Evolutionary conservation across 2,329 filamentous ascomycete species (phyloP), one percentile per base, ranked within the genome.

Genomic region (Tolypocladium guangdongense): DNA sequence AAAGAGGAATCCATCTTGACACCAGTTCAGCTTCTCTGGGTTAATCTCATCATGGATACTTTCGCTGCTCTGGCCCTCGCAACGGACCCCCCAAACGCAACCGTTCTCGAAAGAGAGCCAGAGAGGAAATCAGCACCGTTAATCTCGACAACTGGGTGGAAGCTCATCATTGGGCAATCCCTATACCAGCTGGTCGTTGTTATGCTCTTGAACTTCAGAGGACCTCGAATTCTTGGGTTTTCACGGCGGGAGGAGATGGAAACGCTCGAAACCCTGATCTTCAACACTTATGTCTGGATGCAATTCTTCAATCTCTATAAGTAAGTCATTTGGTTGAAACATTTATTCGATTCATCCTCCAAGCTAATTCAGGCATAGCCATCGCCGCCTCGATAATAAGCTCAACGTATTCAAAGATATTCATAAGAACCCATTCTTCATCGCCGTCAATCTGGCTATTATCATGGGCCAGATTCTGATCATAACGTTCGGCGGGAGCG

Each of bases 201-300:
- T 1, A 75, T 83, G 50, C 68, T 77, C 0, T 68, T 84, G 1
- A 75, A 86, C 66, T 86, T 84, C 56, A 79, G 74, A 0, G 83
- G 81, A 1, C 67, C 68, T 37, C 61, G 67, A 4, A 78, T 86
- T 46, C 73, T 86, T n/a, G 66, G 71, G 47, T 82, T 46, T 11
- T 16, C 27, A 81, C 60, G 64, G 74, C 33, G 20, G 49, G 56
- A 64, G 18, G 52, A 64, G 52, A 62, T 74, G 51, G 58, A 64
- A 22, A 60, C 75, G 49, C 47, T 83, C 36, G 73, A 80, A 57
- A 84, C 82, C 1, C 73, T 85, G 54, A 78, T 87, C 48, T 87
- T 87, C 71, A 87, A 87, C 66, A 82, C 78, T 0, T 87, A 84
- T 60, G 83, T 87, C 2, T 87, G 83, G 82, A 81, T 87, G 75